Evolutionary conservation across 2,329 filamentous ascomycete species (phyloP), one percentile per base, ranked within the genome.

Genomic region (Grosmannia huntii): DNA sequence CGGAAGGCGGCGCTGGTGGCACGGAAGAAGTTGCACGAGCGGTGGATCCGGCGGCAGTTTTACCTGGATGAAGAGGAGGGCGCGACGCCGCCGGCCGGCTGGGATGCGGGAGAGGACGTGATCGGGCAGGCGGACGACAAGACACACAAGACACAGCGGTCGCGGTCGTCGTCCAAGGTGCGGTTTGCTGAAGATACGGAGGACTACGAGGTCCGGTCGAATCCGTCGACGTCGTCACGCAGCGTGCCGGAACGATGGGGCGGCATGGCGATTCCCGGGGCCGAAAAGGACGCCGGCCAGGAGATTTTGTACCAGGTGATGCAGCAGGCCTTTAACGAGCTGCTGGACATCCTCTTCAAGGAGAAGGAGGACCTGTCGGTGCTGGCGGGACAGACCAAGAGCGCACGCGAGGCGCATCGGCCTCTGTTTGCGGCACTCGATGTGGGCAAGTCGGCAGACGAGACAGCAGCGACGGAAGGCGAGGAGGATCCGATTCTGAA

Each of bases 221-320:
- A 84, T 0, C 89, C 87, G 1, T 90, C 86, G 5, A 85, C 84
- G 0, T 90, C 87, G 1, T 90, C 87, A 4, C 76, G 84, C 52
- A 86, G 82, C 66, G 77, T 87, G 10, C 83, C 86, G 14, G 86
- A 91, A 68, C 79, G 86, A 59, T 90, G 85, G 85, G 86, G 85
- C 54, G 86, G 86, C 21, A 85, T 89, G 69, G 87, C 90, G 56
- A 84, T 95, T 19, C 87, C 88, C 0, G 83, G 88, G 63, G 85
- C 86, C 0, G 90, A 96, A 69, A 81, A 80, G 60, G 90, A 96
- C 68, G 84, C 89, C 6, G 90, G 89, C 44, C 89, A 87, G 64
- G 90, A 97, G 67, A 87, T 96, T 4, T 75, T 97, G 1, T 96
- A 95, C 66, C 89, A 96, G 68, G 84, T 95, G 36, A 90, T 89